A percentile compares a stretch with the other conserved stretches of the same genome.
These are phyloP conservation scores for Suillus subluteus DNA, from an alignment of 768 basidiomycete genomes.

Conservation along the genomic window DNA sequence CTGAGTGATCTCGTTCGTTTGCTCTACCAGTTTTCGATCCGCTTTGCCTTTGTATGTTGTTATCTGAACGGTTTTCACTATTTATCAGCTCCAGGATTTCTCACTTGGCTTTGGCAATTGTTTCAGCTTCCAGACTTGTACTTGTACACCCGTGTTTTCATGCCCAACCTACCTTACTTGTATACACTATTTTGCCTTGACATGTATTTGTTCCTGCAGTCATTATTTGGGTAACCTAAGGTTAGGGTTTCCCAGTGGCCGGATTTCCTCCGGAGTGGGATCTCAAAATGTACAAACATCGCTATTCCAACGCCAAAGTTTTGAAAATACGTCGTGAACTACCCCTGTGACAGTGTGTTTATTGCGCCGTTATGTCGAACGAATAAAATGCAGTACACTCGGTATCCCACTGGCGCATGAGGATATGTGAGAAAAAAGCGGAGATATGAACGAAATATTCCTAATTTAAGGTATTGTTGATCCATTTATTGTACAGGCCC, in stretches of 20 bases:
- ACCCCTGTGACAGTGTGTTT: background rate
- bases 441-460: conserved; percentile 16
- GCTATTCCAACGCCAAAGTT: background rate
- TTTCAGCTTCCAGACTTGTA: conserved; percentile 6
- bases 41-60: conserved; percentile 8
- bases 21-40: conserved; percentile 5
- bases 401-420: conserved; percentile 21
- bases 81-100: conserved; percentile 17
- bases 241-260: background rate
- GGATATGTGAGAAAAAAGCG: conserved; percentile 17
- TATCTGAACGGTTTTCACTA: conserved; percentile 13
- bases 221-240: background rate
- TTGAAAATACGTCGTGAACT: background rate
- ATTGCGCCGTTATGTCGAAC: conserved; percentile 3
- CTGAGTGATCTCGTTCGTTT: background rate
- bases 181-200: conserved; percentile 33
- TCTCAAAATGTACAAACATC: background rate
- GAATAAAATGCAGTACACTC: conserved; percentile 7
- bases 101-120: conserved; percentile 9
- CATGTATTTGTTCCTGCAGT: conserved; percentile 28
- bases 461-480: conserved; percentile 16
- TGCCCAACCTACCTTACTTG: conserved; percentile 32
- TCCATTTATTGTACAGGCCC: conserved; percentile 17
- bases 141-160: conserved; percentile 4
- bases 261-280: background rate